These are phyloP conservation scores for Pharus latifolius DNA, from an alignment of 176 grass and related monocot genomes.

Conservation along the genomic window DNA sequence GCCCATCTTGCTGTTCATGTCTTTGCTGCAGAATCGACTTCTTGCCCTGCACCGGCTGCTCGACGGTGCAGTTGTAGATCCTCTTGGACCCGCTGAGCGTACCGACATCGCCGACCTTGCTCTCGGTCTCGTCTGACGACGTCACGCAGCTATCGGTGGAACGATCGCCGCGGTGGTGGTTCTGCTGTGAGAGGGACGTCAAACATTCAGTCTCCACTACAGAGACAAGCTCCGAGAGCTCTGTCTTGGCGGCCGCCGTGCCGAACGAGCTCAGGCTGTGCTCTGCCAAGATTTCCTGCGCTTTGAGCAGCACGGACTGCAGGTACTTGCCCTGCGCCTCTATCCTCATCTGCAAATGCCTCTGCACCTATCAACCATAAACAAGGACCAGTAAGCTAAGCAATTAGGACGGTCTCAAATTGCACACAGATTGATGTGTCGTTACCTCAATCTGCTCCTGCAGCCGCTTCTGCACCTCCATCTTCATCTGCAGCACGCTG, in stretches of 20 bases:
- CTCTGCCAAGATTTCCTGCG: slow-evolving; percentile 46
- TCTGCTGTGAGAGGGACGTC: slow-evolving; percentile 16
- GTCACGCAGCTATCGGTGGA: slow-evolving; percentile 67
- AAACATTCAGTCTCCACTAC: slow-evolving; percentile 34
- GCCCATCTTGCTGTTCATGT: neutral
- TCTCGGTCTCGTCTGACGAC: slow-evolving; percentile 27
- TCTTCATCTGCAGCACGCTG: slow-evolving; percentile 43
- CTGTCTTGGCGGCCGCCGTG: slow-evolving; percentile 27
- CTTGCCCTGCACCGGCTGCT: slow-evolving; percentile 22
- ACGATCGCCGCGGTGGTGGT: neutral
- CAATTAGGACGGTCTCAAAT: no score
- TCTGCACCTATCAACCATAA: slow-evolving; percentile 54
- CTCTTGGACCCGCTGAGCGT: slow-evolving; percentile 24
- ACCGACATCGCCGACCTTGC: slow-evolving; percentile 1
- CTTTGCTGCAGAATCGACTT: slow-evolving; percentile 15
- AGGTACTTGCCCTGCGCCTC: slow-evolving; percentile 95
- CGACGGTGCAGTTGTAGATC: slow-evolving; percentile 23
- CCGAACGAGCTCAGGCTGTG: slow-evolving; percentile 6
- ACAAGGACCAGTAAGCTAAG: neutral
- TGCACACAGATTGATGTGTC: neutral
- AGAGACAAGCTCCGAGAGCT: slow-evolving; percentile 56
- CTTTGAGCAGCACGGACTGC: slow-evolving; percentile 60
- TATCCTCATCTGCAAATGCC: slow-evolving; percentile 81
- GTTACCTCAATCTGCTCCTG: slow-evolving; percentile 75
- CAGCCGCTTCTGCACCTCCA: slow-evolving; percentile 51